Percentiles rank a stretch among this genome's conserved stretches.
Conservation (phyloP, 768 basidiomycete species). For the Rhizopogon rudus region DNA sequence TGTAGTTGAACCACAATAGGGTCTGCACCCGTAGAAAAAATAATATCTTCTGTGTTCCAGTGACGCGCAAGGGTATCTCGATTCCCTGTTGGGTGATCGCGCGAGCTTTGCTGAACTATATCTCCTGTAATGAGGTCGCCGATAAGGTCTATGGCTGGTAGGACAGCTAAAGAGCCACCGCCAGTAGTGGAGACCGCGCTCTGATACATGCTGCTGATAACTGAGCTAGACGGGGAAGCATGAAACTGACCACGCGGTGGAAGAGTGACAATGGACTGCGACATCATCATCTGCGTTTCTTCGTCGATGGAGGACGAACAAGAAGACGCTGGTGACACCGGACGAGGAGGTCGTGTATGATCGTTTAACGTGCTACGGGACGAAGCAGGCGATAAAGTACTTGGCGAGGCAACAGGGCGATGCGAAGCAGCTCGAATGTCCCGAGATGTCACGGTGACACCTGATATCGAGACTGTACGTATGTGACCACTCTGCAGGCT, state of each 20-base stretch:
- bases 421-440: constrained; percentile 30
- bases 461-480: constrained; percentile 53
- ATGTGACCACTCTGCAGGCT: constrained; percentile 18
- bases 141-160: neutral
- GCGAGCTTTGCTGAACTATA: neutral
- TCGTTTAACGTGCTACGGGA: constrained; percentile 9
- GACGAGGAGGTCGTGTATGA: neutral
- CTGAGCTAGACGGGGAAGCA: constrained; percentile 36
- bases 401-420: constrained; percentile 16
- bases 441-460: constrained; percentile 48
- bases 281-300: constrained; percentile 61
- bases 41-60: constrained; percentile 31
- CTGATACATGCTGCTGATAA: constrained; percentile 70
- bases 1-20: constrained; percentile 54
- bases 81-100: neutral
- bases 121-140: neutral
- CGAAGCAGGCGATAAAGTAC: constrained; percentile 21
- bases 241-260: constrained; percentile 32
- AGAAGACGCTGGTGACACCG: constrained; percentile 45
- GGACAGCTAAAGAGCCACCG: neutral
- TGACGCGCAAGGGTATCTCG: constrained; percentile 5
- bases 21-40: constrained; percentile 60
- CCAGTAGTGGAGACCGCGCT: constrained; percentile 52
- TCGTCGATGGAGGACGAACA: constrained; percentile 58
- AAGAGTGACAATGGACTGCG: constrained; percentile 65